Percentiles rank a stretch among this genome's conserved stretches.
These are phyloP conservation scores for Colletotrichum gloeosporioides DNA, from an alignment of 2,329 filamentous ascomycete species.

Conservation along the genomic window DNA sequence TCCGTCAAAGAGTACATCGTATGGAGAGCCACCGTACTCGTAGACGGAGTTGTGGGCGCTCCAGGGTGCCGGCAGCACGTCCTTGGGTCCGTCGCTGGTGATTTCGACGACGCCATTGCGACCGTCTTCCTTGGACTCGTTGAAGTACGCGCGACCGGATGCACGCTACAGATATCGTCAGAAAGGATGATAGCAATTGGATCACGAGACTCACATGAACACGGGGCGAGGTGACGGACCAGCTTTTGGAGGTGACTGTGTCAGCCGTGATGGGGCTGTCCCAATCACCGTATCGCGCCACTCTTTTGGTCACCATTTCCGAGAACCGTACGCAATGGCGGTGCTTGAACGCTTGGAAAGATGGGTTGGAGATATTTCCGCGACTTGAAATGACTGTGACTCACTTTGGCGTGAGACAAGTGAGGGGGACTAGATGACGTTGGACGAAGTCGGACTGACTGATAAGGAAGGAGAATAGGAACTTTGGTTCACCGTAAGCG, in stretches of 20 bases:
- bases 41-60: conserved; percentile 53
- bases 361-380: not conserved
- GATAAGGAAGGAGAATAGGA: not conserved
- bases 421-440: not conserved
- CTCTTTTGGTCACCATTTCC: conserved; percentile 29
- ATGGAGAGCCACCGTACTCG: conserved; percentile 57
- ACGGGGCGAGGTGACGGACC: conserved; percentile 38
- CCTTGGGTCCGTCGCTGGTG: conserved; percentile 32
- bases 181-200: not conserved
- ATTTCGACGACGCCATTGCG: conserved; percentile 50
- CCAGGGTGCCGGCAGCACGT: conserved; percentile 48
- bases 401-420: not conserved
- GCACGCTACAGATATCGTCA: conserved; percentile 23
- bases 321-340: accelerated
- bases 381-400: not conserved
- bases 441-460: not conserved
- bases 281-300: conserved; percentile 43
- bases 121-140: conserved; percentile 43
- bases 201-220: conserved; percentile 32
- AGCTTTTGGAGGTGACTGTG: conserved; percentile 38
- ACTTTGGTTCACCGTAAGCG: not conserved
- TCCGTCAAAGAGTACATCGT: conserved; percentile 42
- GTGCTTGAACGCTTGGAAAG: accelerated
- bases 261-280: conserved; percentile 42
- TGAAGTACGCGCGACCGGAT: conserved; percentile 40